These are phyloP conservation scores for Fusarium secorum DNA, from an alignment of 2,329 filamentous ascomycete genomes.

Conservation along the genomic window DNA sequence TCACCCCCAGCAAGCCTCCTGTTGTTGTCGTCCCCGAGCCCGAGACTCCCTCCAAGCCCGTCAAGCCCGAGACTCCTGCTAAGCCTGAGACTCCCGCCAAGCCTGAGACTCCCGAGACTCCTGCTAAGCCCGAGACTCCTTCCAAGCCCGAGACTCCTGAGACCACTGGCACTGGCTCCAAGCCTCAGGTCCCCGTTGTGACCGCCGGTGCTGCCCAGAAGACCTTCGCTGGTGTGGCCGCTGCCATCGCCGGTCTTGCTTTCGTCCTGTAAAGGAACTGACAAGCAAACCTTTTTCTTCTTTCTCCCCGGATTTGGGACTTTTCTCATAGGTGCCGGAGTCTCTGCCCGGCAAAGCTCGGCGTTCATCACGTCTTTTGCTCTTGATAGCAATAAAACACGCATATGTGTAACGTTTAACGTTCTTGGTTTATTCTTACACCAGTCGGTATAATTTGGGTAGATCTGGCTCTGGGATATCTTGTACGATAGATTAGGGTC, in stretches of 20 bases:
- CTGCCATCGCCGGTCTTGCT: conserved; percentile 37
- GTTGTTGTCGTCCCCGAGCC: conserved; percentile 23
- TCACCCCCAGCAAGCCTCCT: background rate
- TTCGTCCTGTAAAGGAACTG: conserved; percentile 39
- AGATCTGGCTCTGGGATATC: conserved; percentile 19
- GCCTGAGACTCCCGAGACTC: background rate
- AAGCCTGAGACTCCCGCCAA: background rate
- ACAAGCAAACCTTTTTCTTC: background rate
- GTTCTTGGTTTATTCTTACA: conserved; percentile 39
- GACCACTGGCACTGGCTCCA: background rate
- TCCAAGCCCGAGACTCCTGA: background rate
- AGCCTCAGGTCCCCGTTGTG: conserved; percentile 31
- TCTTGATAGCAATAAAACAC: conserved; percentile 10
- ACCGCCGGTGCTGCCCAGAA: conserved; percentile 40
- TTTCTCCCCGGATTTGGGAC: background rate
- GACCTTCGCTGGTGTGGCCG: conserved; percentile 35
- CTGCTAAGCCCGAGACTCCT: conserved; percentile 4
- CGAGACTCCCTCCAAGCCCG: background rate
- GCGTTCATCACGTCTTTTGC: conserved; percentile 18
- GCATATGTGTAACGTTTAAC: conserved; percentile 32
- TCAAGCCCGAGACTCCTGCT: background rate
- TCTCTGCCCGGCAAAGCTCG: background rate
- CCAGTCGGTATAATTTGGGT: conserved; percentile 18
- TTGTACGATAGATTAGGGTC: conserved; percentile 18
- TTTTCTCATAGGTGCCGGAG: background rate